Evolutionary conservation across 805 yeast genomes (phyloP).

Genomic region (Danielozyma ontarioensis): DNA sequence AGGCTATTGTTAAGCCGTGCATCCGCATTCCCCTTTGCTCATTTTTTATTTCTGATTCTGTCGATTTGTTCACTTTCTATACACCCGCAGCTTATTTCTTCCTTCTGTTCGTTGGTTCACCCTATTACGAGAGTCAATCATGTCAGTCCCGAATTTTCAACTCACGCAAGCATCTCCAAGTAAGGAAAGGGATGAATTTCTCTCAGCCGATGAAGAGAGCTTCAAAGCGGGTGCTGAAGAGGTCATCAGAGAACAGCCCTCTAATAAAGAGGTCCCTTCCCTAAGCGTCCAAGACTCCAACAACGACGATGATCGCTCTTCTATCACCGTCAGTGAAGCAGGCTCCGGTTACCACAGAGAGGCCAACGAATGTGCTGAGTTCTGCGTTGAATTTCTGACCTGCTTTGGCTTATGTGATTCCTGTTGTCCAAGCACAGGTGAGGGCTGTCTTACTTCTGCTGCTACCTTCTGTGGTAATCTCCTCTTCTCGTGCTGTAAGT

Average conservation of each 20-base stretch:
- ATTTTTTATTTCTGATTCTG: too few relatives aligned
- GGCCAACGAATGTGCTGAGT: slow-evolving; percentile 37
- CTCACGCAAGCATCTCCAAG: slow-evolving; percentile 10
- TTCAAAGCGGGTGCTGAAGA: background rate
- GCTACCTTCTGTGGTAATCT: slow-evolving; percentile 35
- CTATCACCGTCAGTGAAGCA: slow-evolving; percentile 17
- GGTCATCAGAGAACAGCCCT: slow-evolving; percentile 3
- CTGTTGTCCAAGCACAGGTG: slow-evolving; percentile 38
- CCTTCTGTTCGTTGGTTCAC: too few relatives aligned
- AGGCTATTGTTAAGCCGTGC: too few relatives aligned
- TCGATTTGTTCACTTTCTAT: too few relatives aligned
- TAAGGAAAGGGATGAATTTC: slow-evolving; percentile 6
- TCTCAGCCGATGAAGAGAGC: slow-evolving; percentile 1
- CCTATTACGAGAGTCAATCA: too few relatives aligned
- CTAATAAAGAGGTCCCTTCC: slow-evolving; percentile 2
- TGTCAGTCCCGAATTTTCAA: slow-evolving; percentile 2
- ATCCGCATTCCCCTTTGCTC: too few relatives aligned
- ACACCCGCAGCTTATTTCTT: too few relatives aligned
- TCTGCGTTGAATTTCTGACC: slow-evolving; percentile 29
- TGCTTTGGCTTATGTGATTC: slow-evolving; percentile 38
- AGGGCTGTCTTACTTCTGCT: slow-evolving; percentile 32
- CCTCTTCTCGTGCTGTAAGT: slow-evolving; percentile 29
- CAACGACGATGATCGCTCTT: slow-evolving; percentile 8
- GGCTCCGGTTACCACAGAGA: slow-evolving; percentile 36
- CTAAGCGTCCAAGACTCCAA: background rate